Evolutionary conservation across 257 asterid species (phyloP).

Genomic region (Scutellaria minor): DNA sequence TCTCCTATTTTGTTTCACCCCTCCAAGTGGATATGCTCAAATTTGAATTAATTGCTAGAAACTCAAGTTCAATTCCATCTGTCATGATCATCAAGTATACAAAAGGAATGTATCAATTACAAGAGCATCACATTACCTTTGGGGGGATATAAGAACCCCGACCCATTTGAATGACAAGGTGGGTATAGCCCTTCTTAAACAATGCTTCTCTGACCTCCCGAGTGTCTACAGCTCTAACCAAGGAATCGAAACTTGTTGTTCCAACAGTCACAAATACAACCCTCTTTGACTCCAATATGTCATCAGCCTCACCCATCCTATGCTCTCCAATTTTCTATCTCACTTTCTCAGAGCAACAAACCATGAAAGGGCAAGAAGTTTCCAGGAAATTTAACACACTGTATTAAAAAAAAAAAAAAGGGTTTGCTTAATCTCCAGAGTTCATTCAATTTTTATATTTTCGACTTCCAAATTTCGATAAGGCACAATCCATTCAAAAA

Average conservation of each 20-base stretch:
- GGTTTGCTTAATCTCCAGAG: neutral
- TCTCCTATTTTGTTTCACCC: neutral
- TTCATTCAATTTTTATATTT: neutral
- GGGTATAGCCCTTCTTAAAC: conserved; percentile 68
- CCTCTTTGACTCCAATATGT: conserved; percentile 45
- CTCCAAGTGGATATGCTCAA: neutral
- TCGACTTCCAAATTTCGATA: neutral
- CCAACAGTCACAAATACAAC: conserved; percentile 91
- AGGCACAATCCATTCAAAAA: too few relatives aligned
- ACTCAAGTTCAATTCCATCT: neutral
- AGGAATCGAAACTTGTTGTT: conserved; percentile 85
- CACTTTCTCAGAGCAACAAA: conserved; percentile 5
- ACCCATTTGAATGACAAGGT: conserved; percentile 89
- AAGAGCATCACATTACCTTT: conserved; percentile 54
- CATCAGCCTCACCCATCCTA: conserved; percentile 53
- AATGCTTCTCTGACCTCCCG: conserved; percentile 67
- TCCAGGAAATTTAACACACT: conserved; percentile 27
- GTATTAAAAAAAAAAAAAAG: neutral
- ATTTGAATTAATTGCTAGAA: conserved; percentile 10
- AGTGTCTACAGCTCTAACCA: conserved; percentile 81
- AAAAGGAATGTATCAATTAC: neutral
- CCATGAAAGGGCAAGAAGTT: neutral
- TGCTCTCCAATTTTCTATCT: conserved; percentile 10
- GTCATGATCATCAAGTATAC: neutral
- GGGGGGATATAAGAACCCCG: conserved; percentile 81